These are phyloP conservation scores for Plasmopara halstedii DNA, from an alignment of 352 stramenopile species.

Conservation along the genomic window DNA sequence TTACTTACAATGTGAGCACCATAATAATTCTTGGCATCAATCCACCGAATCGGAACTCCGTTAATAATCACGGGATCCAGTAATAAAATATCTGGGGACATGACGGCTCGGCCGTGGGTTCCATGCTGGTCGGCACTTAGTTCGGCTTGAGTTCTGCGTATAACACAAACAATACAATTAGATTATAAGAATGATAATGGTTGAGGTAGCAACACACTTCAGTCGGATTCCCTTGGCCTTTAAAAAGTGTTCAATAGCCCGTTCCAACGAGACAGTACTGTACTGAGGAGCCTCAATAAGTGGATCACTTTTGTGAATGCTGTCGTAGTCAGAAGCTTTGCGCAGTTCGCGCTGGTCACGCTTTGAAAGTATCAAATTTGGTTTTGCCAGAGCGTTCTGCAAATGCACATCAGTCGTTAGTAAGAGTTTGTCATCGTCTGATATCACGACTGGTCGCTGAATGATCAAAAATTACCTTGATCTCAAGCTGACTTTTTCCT, in stretches of 20 bases:
- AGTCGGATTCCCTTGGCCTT: slow-evolving; percentile 65
- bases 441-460: too few relatives aligned
- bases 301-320: slow-evolving; percentile 77
- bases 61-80: slow-evolving; percentile 80
- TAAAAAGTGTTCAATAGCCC: slow-evolving; percentile 65
- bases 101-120: slow-evolving; percentile 60
- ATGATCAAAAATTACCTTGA: too few relatives aligned
- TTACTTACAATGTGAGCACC: slow-evolving; percentile 85
- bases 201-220: slow-evolving; percentile 35
- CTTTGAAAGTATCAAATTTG: slow-evolving; percentile 42
- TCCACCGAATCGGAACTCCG: slow-evolving; percentile 77
- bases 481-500: slow-evolving; percentile 47
- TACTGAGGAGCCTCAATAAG: slow-evolving; percentile 67
- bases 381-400: slow-evolving; percentile 46
- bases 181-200: background rate
- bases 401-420: slow-evolving; percentile 9
- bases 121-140: slow-evolving; percentile 55
- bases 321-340: slow-evolving; percentile 71
- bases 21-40: slow-evolving; percentile 87
- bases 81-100: slow-evolving; percentile 76
- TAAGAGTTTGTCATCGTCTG: too few relatives aligned
- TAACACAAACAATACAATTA: slow-evolving; percentile 1
- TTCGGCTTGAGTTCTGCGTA: slow-evolving; percentile 54
- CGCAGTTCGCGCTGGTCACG: slow-evolving; percentile 66
- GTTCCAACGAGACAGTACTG: slow-evolving; percentile 65